A percentile compares a stretch with the other conserved stretches of the same genome.
These are phyloP conservation scores for Pseudevernia furfuracea DNA, from an alignment of 495 filamentous ascomycete species.

Conservation along the genomic window DNA sequence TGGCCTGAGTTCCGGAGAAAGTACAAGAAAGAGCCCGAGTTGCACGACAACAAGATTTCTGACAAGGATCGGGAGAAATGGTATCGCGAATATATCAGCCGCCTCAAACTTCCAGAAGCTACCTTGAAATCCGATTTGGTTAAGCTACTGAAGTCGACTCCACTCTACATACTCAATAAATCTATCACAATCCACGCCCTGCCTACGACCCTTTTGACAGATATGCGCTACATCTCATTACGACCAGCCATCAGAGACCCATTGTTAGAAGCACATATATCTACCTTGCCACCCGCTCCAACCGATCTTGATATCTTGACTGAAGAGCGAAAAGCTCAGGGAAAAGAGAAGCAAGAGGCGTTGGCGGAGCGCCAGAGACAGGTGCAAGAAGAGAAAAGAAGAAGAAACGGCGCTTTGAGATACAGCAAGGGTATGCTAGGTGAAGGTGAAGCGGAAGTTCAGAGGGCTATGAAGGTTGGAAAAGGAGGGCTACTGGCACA, in stretches of 20 bases:
- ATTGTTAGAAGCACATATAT: slow-evolving; percentile 68
- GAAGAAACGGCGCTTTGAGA: slow-evolving; percentile 55
- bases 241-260: slow-evolving; percentile 60
- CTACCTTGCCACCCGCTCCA: slow-evolving; percentile 61
- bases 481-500: slow-evolving; percentile 66
- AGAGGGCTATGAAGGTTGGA: slow-evolving; percentile 67
- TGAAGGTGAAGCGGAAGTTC: slow-evolving; percentile 72
- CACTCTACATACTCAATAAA: slow-evolving; percentile 57
- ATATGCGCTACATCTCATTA: slow-evolving; percentile 77
- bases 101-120: slow-evolving; percentile 66
- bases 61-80: slow-evolving; percentile 89
- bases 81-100: slow-evolving; percentile 79
- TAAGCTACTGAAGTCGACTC: slow-evolving; percentile 62
- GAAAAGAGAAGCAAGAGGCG: slow-evolving; percentile 62
- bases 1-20: slow-evolving; percentile 96
- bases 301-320: slow-evolving; percentile 40
- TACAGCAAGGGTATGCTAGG: slow-evolving; percentile 58
- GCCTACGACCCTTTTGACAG: slow-evolving; percentile 59
- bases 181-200: slow-evolving; percentile 55
- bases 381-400: slow-evolving; percentile 67
- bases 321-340: slow-evolving; percentile 53
- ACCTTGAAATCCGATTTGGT: slow-evolving; percentile 73
- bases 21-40: slow-evolving; percentile 68
- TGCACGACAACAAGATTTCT: slow-evolving; percentile 64
- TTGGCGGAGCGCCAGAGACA: slow-evolving; percentile 63